Conservation (phyloP, 2,329 filamentous ascomycete genomes). For the Fragosphaeria purpurea region DNA sequence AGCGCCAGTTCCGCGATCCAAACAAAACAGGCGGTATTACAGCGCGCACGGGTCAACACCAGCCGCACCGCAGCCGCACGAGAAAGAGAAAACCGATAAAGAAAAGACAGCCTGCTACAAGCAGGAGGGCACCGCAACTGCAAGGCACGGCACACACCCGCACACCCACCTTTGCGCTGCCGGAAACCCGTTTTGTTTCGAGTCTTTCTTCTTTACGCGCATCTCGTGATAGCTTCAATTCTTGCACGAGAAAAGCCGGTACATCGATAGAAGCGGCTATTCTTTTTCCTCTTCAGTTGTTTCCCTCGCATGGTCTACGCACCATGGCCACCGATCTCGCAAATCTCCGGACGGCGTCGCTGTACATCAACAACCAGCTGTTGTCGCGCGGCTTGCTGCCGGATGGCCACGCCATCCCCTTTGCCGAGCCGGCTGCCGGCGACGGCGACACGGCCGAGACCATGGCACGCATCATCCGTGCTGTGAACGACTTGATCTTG, state of each 20-base stretch:
- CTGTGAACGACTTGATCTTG: constrained; percentile 87
- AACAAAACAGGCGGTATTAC: constrained; percentile 1
- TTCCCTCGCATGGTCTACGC: background rate
- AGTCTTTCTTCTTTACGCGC: background rate
- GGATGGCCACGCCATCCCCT: constrained; percentile 70
- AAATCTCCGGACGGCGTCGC: constrained; percentile 55
- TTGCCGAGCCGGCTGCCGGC: constrained; percentile 59
- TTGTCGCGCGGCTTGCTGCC: constrained; percentile 54
- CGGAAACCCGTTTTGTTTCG: background rate
- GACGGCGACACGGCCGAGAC: constrained; percentile 36
- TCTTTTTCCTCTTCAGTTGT: background rate
- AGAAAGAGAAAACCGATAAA: constrained; percentile 2
- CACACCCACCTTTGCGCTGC: background rate
- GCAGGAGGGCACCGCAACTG: too few species aligned
- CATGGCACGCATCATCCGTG: constrained; percentile 79
- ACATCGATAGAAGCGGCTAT: background rate
- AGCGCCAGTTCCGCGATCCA: background rate
- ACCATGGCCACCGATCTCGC: constrained; percentile 44
- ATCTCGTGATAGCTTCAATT: too few species aligned
- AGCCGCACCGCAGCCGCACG: background rate
- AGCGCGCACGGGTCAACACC: background rate
- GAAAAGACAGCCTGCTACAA: background rate
- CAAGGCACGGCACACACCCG: background rate
- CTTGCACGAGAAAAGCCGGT: too few species aligned
- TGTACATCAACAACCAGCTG: constrained; percentile 65